Evolutionary conservation across 2,329 filamentous ascomycete species (phyloP).

Genomic region (Beauveria rudraprayagi): DNA sequence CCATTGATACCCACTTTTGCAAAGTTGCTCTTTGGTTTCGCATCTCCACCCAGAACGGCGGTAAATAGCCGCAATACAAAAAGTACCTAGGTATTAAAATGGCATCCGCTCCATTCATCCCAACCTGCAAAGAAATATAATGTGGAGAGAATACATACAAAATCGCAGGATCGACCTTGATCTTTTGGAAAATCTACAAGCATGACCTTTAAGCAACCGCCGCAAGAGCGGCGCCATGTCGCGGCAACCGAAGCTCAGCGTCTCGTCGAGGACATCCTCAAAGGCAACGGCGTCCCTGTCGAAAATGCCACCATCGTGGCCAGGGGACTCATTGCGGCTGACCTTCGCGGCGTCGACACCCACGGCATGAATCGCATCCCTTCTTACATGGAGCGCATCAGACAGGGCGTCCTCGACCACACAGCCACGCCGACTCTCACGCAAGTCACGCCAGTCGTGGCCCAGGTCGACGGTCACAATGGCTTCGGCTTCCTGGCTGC

Average conservation of each 20-base stretch:
- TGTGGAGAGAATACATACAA: too few relatives aligned
- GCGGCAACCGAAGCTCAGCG: constrained; percentile 30
- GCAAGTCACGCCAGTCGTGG: constrained; percentile 62
- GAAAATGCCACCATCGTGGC: constrained; percentile 56
- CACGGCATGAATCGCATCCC: constrained; percentile 71
- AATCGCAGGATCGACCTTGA: not conserved
- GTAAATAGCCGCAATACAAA: constrained; percentile 4
- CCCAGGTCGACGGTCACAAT: constrained; percentile 59
- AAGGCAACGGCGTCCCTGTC: constrained; percentile 50
- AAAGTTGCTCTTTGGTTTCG: too few relatives aligned
- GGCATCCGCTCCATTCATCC: not conserved
- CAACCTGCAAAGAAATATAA: not conserved
- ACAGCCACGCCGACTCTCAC: constrained; percentile 48
- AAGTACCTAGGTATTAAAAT: not conserved
- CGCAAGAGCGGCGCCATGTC: constrained; percentile 23
- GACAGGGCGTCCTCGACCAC: constrained; percentile 59
- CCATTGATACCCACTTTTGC: too few relatives aligned
- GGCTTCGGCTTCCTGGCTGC: constrained; percentile 70
- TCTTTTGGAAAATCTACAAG: constrained; percentile 13
- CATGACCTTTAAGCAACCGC: constrained; percentile 9
- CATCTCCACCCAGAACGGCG: not conserved
- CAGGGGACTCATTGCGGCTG: constrained; percentile 62
- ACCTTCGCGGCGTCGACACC: constrained; percentile 71
- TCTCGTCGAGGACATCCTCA: constrained; percentile 48
- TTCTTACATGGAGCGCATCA: constrained; percentile 66